phyloP scores from a whole-genome alignment of 192 early-diverging fungal genomes.

The Mortierella hygrophila region DNA sequence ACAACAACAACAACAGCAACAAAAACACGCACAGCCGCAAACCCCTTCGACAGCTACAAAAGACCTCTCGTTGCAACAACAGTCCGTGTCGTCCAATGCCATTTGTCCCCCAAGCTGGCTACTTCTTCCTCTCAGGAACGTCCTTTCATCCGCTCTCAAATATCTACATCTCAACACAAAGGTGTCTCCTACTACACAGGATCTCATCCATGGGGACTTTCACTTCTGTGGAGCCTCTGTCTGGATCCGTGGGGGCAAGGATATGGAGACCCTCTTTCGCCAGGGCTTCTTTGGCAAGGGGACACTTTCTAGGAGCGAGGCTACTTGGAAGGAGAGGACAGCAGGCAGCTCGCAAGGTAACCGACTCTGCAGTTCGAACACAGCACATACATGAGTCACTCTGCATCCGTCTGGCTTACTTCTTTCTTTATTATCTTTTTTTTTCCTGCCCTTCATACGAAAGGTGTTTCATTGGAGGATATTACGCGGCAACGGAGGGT shows the following conservation, averaged over 20 bases:
- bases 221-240: constrained; percentile 30
- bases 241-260: constrained; percentile 36
- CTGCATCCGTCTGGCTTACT: not conserved
- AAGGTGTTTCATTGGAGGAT: constrained; percentile 52
- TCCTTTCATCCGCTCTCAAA: not conserved
- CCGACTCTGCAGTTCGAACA: not conserved
- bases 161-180: not conserved
- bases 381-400: not conserved
- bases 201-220: constrained; percentile 30
- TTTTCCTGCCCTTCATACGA: not conserved
- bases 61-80: not conserved
- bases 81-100: not conserved
- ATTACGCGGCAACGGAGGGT: constrained; percentile 55
- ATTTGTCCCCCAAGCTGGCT: not conserved
- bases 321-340: constrained; percentile 74
- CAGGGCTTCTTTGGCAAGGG: constrained; percentile 84
- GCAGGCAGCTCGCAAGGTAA: constrained; percentile 30
- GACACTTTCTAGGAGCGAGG: constrained; percentile 80
- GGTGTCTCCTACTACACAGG: not conserved
- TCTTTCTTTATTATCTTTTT: not conserved
- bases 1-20: not conserved
- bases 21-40: not conserved
- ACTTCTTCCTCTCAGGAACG: not conserved
- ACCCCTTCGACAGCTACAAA: not conserved
- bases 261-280: constrained; percentile 64